These are phyloP conservation scores for Chaetomium strumarium DNA, from an alignment of 2,329 filamentous ascomycete species.

Conservation along the genomic window DNA sequence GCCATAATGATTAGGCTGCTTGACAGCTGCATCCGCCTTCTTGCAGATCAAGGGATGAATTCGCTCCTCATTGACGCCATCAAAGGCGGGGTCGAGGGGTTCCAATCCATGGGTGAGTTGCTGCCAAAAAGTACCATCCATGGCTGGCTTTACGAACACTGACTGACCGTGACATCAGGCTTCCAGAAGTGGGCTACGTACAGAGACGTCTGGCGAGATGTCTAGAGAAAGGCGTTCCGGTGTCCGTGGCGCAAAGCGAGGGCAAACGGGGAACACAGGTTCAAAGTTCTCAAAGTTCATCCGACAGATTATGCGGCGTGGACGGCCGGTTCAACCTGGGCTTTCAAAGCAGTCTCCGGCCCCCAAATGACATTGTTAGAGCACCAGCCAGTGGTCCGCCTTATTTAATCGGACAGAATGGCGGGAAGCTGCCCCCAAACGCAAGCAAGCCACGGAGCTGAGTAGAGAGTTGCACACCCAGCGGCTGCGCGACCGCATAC, in stretches of 20 bases:
- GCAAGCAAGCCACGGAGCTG: too few species aligned
- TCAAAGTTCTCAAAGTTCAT: too few species aligned
- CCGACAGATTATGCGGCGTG: too few species aligned
- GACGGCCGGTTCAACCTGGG: too few species aligned
- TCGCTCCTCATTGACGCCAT: slow-evolving; percentile 52
- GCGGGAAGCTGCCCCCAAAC: too few species aligned
- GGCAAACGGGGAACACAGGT: background rate
- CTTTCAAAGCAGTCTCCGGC: too few species aligned
- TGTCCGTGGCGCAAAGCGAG: background rate
- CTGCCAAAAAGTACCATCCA: background rate
- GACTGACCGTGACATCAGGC: slow-evolving; percentile 34
- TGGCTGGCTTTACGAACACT: background rate
- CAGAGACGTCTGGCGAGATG: slow-evolving; percentile 47
- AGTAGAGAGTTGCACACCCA: too few species aligned
- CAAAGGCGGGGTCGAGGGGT: slow-evolving; percentile 44
- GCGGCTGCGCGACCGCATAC: too few species aligned
- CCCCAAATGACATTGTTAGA: too few species aligned
- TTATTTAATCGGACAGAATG: too few species aligned
- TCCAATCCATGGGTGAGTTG: slow-evolving; percentile 48
- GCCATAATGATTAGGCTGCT: slow-evolving; percentile 49
- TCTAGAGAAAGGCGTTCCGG: slow-evolving; percentile 18
- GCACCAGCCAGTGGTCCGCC: too few species aligned
- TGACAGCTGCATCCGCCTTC: slow-evolving; percentile 43
- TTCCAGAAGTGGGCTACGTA: slow-evolving; percentile 55
- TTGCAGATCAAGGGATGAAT: slow-evolving; percentile 46